phyloP scores from a whole-genome alignment of 106 monocot genomes.

The Dendrobium officinale region DNA sequence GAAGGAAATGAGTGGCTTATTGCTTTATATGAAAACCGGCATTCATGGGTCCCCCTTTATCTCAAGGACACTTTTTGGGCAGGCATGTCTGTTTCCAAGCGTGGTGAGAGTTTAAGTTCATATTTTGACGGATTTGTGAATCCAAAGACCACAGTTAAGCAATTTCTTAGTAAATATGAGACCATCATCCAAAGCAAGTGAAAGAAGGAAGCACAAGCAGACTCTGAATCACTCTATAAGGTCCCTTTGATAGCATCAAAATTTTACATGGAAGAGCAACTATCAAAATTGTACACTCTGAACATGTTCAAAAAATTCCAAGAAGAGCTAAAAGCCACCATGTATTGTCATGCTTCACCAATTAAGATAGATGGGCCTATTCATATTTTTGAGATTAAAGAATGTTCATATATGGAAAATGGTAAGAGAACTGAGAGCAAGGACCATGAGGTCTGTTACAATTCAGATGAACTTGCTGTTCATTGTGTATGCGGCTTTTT shows the following conservation, averaged over 20 bases:
- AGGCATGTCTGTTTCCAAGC: slow-evolving; percentile 30
- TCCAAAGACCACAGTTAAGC: slow-evolving; percentile 27
- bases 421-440: slow-evolving; percentile 17
- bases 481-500: slow-evolving; percentile 35
- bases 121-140: slow-evolving; percentile 35
- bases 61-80: slow-evolving; percentile 43
- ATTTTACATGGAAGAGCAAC: slow-evolving; percentile 35
- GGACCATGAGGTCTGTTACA: slow-evolving; percentile 22
- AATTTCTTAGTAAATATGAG: slow-evolving; percentile 42
- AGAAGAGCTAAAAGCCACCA: slow-evolving; percentile 32
- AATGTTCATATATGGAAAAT: slow-evolving; percentile 29
- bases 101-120: slow-evolving; percentile 19
- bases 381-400: slow-evolving; percentile 31
- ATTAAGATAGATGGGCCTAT: slow-evolving; percentile 19
- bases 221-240: slow-evolving; percentile 19
- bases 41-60: slow-evolving; percentile 39
- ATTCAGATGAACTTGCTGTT: slow-evolving; percentile 25
- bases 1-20: slow-evolving; percentile 26
- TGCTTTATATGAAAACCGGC: slow-evolving; percentile 20
- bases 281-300: slow-evolving; percentile 32
- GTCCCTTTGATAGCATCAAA: slow-evolving; percentile 14
- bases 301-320: slow-evolving; percentile 45
- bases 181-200: slow-evolving; percentile 25
- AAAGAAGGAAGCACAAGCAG: slow-evolving; percentile 31
- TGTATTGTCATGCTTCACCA: slow-evolving; percentile 26